A percentile compares a stretch with the other conserved stretches of the same genome.
Conservation (phyloP, 176 grass and related monocot genomes). For the Panicum miliaceum region DNA sequence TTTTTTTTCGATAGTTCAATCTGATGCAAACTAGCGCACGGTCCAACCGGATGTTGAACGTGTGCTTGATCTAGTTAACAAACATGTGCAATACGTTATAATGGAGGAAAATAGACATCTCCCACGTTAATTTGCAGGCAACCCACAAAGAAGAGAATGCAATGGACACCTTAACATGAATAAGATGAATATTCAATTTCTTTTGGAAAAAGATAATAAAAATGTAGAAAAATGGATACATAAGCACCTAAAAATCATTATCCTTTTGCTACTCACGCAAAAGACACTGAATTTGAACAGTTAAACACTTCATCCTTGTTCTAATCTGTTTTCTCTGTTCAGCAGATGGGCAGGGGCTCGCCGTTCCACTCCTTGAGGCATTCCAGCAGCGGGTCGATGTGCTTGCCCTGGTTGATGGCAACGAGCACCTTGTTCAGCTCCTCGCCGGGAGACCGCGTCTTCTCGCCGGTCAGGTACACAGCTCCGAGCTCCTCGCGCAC, state of each 20-base stretch:
- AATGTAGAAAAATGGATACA: neutral
- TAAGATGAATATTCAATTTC: neutral
- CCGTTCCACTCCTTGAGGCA: slow-evolving; percentile 58
- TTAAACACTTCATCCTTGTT: slow-evolving; percentile 30
- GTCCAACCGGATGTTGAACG: too few species aligned
- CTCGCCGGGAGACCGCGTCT: slow-evolving; percentile 37
- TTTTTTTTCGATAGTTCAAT: too few species aligned
- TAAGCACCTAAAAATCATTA: neutral
- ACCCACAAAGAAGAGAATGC: too few species aligned
- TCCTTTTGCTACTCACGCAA: neutral
- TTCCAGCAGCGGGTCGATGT: slow-evolving; percentile 47
- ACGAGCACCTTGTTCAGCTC: slow-evolving; percentile 52
- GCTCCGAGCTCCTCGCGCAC: slow-evolving; percentile 54
- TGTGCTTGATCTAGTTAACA: too few species aligned
- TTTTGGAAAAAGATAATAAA: neutral
- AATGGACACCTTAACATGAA: neutral
- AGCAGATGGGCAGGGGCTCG: slow-evolving; percentile 43
- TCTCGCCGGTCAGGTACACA: slow-evolving; percentile 49
- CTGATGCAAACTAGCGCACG: too few species aligned
- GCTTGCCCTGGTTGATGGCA: slow-evolving; percentile 43
- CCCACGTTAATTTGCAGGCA: too few species aligned
- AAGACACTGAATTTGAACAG: neutral
- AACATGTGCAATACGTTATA: too few species aligned
- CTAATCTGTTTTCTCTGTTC: neutral
- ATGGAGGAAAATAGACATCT: too few species aligned